A percentile compares a stretch with the other conserved stretches of the same genome.
phyloP scores from a whole-genome alignment of 441 rosid genomes.

The Erodium texanum region DNA sequence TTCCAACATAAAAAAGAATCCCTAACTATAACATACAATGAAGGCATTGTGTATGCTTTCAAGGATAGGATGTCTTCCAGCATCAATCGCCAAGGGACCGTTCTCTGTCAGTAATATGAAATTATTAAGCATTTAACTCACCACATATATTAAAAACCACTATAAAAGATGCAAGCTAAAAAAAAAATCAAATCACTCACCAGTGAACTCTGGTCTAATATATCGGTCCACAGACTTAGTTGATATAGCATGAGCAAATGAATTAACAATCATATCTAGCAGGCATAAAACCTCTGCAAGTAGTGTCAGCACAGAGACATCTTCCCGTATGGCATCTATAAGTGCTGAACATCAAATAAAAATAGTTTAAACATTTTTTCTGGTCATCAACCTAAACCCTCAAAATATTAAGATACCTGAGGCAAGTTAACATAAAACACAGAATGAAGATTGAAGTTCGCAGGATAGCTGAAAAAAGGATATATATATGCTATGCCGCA shows the following conservation, averaged over 20 bases:
- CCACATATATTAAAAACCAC: slow-evolving; percentile 14
- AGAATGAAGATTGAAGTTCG: background rate
- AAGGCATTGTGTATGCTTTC: slow-evolving; percentile 85
- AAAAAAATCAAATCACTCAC: slow-evolving; percentile 30
- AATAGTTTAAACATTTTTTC: background rate
- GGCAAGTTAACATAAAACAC: background rate
- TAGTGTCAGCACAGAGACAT: slow-evolving; percentile 63
- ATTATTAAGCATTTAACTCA: slow-evolving; percentile 17
- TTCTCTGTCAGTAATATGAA: slow-evolving; percentile 36
- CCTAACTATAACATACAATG: slow-evolving; percentile 39
- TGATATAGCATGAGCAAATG: slow-evolving; percentile 87
- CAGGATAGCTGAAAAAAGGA: background rate
- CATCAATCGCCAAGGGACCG: slow-evolving; percentile 94
- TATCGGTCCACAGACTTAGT: slow-evolving; percentile 82
- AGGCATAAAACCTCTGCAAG: slow-evolving; percentile 94
- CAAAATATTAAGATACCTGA: background rate
- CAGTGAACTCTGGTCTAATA: slow-evolving; percentile 76
- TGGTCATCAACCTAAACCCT: background rate
- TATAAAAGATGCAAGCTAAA: slow-evolving; percentile 5
- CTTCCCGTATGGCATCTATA: slow-evolving; percentile 71
- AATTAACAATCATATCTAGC: slow-evolving; percentile 90
- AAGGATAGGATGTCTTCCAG: slow-evolving; percentile 93
- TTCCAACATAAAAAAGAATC: slow-evolving; percentile 10
- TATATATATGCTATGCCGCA: background rate
- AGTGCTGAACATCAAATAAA: slow-evolving; percentile 46